Evolutionary conservation across 2,329 filamentous ascomycete species (phyloP).

Genomic region (Cladosporium sp.): DNA sequence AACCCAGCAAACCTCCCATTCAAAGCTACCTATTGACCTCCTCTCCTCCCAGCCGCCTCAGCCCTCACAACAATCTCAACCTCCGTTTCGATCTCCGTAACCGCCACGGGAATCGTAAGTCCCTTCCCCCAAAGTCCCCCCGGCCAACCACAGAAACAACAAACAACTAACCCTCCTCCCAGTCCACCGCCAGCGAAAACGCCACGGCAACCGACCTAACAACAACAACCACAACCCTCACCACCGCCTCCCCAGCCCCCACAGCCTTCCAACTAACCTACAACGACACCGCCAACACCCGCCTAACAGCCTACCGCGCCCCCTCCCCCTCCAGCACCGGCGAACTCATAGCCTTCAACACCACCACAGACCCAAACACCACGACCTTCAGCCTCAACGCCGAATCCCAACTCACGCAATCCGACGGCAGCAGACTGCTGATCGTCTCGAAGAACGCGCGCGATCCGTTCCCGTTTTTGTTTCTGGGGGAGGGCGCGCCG

Average conservation of each 20-base stretch:
- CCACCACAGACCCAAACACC: not conserved
- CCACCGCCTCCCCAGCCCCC: not conserved
- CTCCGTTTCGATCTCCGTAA: not conserved
- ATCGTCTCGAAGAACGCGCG: not conserved
- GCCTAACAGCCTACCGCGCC: not conserved
- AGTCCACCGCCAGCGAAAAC: not conserved
- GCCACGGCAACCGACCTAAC: not conserved
- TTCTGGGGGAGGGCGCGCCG: not conserved
- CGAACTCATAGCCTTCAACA: not conserved
- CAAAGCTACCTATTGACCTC: no score
- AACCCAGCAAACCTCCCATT: no score
- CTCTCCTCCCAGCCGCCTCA: no score
- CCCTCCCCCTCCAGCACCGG: not conserved
- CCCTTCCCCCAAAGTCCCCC: not conserved
- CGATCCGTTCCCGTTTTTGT: slow-evolving; percentile 1
- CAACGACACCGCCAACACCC: not conserved
- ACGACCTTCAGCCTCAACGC: not conserved
- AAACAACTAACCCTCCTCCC: not conserved
- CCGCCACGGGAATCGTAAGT: not conserved
- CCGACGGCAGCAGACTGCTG: not conserved
- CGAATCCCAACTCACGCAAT: not conserved
- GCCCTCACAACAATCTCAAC: no score
- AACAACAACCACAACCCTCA: not conserved
- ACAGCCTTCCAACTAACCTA: not conserved
- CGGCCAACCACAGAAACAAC: not conserved